Conservation (phyloP, 2,329 filamentous ascomycete genomes). For the Venturia oleaginea region DNA sequence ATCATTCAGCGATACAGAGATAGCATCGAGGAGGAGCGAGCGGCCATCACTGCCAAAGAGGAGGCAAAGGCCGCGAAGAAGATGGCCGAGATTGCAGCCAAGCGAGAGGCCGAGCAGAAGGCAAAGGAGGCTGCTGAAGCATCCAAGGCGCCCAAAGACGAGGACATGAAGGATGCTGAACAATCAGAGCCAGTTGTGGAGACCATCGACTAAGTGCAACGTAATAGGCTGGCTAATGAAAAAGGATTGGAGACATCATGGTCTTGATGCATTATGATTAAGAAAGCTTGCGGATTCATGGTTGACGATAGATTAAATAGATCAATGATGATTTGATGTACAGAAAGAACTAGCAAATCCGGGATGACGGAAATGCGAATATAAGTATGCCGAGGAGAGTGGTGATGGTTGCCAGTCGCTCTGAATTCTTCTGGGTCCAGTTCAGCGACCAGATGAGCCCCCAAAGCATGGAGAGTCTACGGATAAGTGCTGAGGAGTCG, state of each 20-base stretch:
- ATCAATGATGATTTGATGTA: slow-evolving; percentile 6
- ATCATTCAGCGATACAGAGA: slow-evolving; percentile 93
- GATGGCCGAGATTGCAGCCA: slow-evolving; percentile 60
- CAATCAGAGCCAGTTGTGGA: slow-evolving; percentile 19
- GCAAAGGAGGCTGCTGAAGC: slow-evolving; percentile 43
- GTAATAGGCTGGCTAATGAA: neutral
- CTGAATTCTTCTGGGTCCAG: too few species aligned
- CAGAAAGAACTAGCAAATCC: too few species aligned
- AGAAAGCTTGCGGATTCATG: neutral
- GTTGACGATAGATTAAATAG: slow-evolving; percentile 6
- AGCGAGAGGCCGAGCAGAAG: slow-evolving; percentile 66
- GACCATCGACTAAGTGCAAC: neutral
- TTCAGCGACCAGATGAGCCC: too few species aligned
- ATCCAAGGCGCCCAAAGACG: slow-evolving; percentile 29
- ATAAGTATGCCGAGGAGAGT: too few species aligned
- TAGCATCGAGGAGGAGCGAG: slow-evolving; percentile 80
- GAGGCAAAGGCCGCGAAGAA: slow-evolving; percentile 58
- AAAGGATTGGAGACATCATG: neutral
- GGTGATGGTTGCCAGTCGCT: too few species aligned
- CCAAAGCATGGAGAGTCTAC: too few species aligned
- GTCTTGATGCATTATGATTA: slow-evolving; percentile 8
- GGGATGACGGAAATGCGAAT: too few species aligned
- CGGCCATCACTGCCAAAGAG: slow-evolving; percentile 56
- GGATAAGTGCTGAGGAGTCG: too few species aligned
- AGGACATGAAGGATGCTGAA: slow-evolving; percentile 54